A percentile compares a stretch with the other conserved stretches of the same genome.
Evolutionary conservation across 345 rosid species (phyloP).

Genomic region (Corchorus capsularis): DNA sequence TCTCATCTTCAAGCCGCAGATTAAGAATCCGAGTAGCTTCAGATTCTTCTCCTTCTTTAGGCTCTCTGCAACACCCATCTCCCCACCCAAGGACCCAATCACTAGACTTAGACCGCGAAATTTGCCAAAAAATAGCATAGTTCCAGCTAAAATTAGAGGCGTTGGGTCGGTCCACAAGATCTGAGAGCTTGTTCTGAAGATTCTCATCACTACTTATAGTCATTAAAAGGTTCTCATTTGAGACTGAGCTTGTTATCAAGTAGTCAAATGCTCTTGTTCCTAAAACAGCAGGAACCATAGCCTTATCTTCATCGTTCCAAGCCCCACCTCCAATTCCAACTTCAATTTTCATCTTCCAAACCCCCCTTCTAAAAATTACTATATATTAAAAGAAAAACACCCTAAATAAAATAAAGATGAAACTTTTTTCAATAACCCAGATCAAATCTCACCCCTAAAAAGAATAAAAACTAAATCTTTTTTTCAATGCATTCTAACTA

Average conservation of each 20-base stretch:
- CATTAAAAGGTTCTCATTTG: slow-evolving; percentile 62
- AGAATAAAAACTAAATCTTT: background rate
- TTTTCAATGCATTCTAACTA: slow-evolving; percentile 25
- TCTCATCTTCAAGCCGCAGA: slow-evolving; percentile 52
- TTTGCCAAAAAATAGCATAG: slow-evolving; percentile 95
- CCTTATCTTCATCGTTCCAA: slow-evolving; percentile 84
- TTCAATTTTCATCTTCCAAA: slow-evolving; percentile 51
- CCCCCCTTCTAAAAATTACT: background rate
- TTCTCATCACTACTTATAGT: slow-evolving; percentile 66
- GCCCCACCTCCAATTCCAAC: slow-evolving; percentile 52
- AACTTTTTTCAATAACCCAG: slow-evolving; percentile 15
- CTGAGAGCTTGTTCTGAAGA: slow-evolving; percentile 84
- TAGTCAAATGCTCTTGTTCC: slow-evolving; percentile 79
- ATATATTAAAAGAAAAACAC: background rate
- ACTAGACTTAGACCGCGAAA: slow-evolving; percentile 80
- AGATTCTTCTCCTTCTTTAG: slow-evolving; percentile 73
- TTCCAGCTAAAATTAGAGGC: slow-evolving; percentile 90
- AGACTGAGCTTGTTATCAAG: slow-evolving; percentile 63
- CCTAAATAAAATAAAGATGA: slow-evolving; percentile 3
- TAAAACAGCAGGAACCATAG: slow-evolving; percentile 66
- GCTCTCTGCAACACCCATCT: slow-evolving; percentile 94
- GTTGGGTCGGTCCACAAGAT: slow-evolving; percentile 82
- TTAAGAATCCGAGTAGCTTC: slow-evolving; percentile 40
- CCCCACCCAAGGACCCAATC: slow-evolving; percentile 98
- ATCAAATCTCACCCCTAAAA: slow-evolving; percentile 27